Percentiles rank a stretch among this genome's conserved stretches.
Evolutionary conservation across 2,329 filamentous ascomycete species (phyloP).

Genomic region (Lithohypha guttulata): DNA sequence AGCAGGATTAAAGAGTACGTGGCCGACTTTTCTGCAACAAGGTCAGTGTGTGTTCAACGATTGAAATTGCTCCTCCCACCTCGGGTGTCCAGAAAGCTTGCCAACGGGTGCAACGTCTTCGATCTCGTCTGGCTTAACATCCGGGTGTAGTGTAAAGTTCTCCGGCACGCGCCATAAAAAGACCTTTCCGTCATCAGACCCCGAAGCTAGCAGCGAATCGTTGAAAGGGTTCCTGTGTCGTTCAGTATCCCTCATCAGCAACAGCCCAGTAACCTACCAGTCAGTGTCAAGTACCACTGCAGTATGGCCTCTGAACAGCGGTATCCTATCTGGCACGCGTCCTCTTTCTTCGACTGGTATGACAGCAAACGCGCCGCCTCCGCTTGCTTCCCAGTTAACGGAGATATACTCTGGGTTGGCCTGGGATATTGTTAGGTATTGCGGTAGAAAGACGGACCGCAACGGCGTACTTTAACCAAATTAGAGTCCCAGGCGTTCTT

Average conservation of each 20-base stretch:
- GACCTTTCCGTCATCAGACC: constrained; percentile 91
- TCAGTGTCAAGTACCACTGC: constrained; percentile 93
- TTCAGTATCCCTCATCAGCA: constrained; percentile 11
- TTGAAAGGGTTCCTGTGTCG: constrained; percentile 79
- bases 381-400: constrained; percentile 96
- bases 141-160: constrained; percentile 71
- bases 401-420: constrained; percentile 92
- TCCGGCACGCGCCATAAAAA: constrained; percentile 93
- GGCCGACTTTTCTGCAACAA: constrained; percentile 86
- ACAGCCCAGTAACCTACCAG: constrained; percentile 63
- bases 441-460: constrained; percentile 22
- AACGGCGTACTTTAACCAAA: constrained; percentile 69
- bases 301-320: constrained; percentile 91
- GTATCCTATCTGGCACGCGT: constrained; percentile 82
- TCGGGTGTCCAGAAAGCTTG: constrained; percentile 77
- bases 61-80: no score
- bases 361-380: constrained; percentile 92
- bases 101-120: constrained; percentile 68
- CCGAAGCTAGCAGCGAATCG: constrained; percentile 82
- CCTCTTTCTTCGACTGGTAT: constrained; percentile 83
- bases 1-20: constrained; percentile 94
- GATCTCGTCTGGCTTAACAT: constrained; percentile 64
- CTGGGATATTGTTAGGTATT: constrained; percentile 37
- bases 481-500: constrained; percentile 99
- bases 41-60: no score